Conservation (phyloP, 768 basidiomycete genomes). For the Chalciporus chontae region DNA sequence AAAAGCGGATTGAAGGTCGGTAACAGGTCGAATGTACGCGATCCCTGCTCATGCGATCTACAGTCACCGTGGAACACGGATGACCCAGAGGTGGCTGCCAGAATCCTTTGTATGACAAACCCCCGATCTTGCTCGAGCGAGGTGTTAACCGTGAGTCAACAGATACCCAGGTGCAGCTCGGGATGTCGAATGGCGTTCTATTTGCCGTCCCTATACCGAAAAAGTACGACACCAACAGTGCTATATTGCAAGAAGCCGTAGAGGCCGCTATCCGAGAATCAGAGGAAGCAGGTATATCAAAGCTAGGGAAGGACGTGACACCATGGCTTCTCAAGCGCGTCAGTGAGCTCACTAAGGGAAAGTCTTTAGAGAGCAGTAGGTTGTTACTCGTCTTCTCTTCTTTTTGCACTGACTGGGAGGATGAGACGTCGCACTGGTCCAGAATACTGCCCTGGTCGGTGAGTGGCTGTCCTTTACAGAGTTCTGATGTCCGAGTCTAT, state of each 20-base stretch:
- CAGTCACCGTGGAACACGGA: conserved; percentile 80
- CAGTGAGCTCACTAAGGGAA: conserved; percentile 72
- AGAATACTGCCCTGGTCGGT: conserved; percentile 87
- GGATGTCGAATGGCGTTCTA: conserved; percentile 71
- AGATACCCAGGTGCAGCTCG: conserved; percentile 72
- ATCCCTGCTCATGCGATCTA: background rate
- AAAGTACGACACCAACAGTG: conserved; percentile 63
- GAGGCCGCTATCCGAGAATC: conserved; percentile 85
- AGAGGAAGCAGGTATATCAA: conserved; percentile 73
- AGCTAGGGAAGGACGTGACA: conserved; percentile 85
- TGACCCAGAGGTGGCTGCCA: conserved; percentile 64
- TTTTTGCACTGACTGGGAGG: conserved; percentile 1
- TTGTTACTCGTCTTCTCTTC: conserved; percentile 1
- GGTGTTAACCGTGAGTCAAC: background rate
- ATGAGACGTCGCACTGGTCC: conserved; percentile 81
- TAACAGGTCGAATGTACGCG: background rate
- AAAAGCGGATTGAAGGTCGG: conserved; percentile 71
- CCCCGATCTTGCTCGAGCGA: background rate
- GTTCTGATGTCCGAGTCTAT: conserved; percentile 1
- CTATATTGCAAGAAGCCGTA: conserved; percentile 68
- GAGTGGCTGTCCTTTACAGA: conserved; percentile 19
- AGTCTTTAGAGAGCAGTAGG: conserved; percentile 70
- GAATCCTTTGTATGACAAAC: conserved; percentile 62
- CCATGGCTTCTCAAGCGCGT: conserved; percentile 91
- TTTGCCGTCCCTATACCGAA: conserved; percentile 90